Base-by-base conservation (phyloP, 805 yeast species). In the Kuraishia piskuri region DNA sequence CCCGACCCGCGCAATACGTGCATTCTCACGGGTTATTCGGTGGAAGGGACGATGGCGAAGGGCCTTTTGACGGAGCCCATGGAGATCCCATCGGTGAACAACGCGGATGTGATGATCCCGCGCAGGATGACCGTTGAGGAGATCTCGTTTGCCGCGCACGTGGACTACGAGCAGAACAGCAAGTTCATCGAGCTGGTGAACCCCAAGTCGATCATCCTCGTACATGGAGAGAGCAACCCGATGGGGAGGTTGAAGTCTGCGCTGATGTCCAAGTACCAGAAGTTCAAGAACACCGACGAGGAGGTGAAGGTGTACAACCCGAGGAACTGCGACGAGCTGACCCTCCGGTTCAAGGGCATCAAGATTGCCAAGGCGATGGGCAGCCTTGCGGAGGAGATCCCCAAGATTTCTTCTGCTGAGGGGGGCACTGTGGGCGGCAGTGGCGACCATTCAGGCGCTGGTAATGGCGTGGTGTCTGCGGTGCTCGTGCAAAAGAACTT, bases 61-160 rank as follows among this genome's bases (percentile, higher is more conserved):
- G 87, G 80, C 53, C 73, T 94, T 24, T 73, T 94, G 58, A 81
- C 90, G 23, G 97, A 91, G 61, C 99, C 99, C 0, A 80, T 82
- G 44, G 87, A 89, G n/a, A 89, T 94, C 50, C 95, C 94, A 1
- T 86, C 97, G 0, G 72, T 82, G 22, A 72, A 76, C n/a, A 89
- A 88, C 59, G 88, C 96, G 0, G 97, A 90, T 56, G 71, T 84
- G 20, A 79, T 82, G 55, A 86, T 94, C 46, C 97, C 98, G 4
- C 82, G 99, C 63, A 77, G 97, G 58, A 70, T 95, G 53, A 80
- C 79, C 49, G 84, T 94, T 19, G 97, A 92, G 58, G 99, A 94
- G 68, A 86, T 94, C 3, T 91, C 98, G 1, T 94, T 94, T 75
- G 98, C 99, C n/a, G 99, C 99, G 0, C 99, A 94, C 69, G 99